These are phyloP conservation scores for Boletus reticulatus DNA, from an alignment of 768 basidiomycete genomes.

Conservation along the genomic window DNA sequence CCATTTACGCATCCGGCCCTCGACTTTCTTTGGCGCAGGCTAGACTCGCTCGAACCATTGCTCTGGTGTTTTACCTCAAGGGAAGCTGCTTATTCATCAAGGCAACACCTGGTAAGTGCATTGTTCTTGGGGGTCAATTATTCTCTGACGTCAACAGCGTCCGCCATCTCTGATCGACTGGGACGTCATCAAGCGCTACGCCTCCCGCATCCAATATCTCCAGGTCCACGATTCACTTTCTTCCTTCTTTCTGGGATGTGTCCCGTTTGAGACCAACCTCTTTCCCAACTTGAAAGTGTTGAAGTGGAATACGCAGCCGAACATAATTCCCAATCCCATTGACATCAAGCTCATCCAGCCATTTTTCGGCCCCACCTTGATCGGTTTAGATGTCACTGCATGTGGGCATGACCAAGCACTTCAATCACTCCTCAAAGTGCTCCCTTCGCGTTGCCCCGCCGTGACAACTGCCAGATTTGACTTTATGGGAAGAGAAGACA, in stretches of 20 bases:
- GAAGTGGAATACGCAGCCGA: background rate
- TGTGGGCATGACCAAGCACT: background rate
- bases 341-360: background rate
- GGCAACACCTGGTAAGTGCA: background rate
- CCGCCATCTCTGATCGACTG: background rate
- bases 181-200: background rate
- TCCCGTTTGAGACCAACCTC: background rate
- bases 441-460: background rate
- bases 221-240: background rate
- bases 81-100: too few relatives aligned
- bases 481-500: background rate
- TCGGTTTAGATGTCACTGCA: background rate
- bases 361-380: background rate
- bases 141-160: background rate
- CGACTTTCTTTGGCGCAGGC: background rate
- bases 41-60: background rate
- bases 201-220: background rate
- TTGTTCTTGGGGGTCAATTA: background rate
- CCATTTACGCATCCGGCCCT: background rate
- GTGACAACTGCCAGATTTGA: background rate
- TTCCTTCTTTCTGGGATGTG: background rate
- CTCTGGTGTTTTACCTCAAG: background rate
- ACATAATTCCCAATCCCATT: too few relatives aligned
- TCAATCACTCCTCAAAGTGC: background rate
- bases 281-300: background rate